Base-by-base conservation (phyloP, 1,139 yeast genomes). In the Yamadazyma triangularis region DNA sequence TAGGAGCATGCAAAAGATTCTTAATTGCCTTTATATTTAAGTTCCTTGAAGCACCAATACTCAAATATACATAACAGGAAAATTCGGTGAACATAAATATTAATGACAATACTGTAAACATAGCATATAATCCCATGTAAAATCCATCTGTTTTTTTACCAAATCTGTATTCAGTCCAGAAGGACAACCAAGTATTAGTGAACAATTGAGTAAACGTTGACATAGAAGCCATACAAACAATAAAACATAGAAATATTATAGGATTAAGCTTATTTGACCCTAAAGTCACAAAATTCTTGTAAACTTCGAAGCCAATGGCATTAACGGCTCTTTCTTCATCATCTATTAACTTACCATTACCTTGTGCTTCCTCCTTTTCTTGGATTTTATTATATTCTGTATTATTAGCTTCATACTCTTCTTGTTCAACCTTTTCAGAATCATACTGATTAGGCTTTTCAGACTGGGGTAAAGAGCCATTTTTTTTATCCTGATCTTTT, bases 121-220 rank as follows among this genome's bases (percentile, higher is more conserved):
- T 59, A 28, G 79, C 75, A 45, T 81, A 83, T 23, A 82, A 38
- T 1, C 88, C 95, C 60, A 85, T 82, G 53, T 87, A 87, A 40
- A 76, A 74, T 4, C 71, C 69, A 29, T 70, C 61, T 2, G 73
- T 44, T 29, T 68, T 56, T 16, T 50, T 48, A 4, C 47, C 35
- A 47, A 80, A 86, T 51, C 73, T 77, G 34, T 63, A 30, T 23
- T 66, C 72, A 3, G 83, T 71, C 96, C 96, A 88, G 56, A 74
- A 88, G 1, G 95, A 79, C 39, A 88, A 64, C 95, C 95, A 88
- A 16, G 81, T 80, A 44, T 81, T 83, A 24, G 85, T 67, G 52
- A 84, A 82, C 25, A 84, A 54, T 34, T 66, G 70, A 39, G 71
- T 64, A 49, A 84, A 85, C 0, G 87, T 72, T 9, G 75, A 43